Conservation (phyloP, 495 filamentous ascomycete genomes). For the Penicillium waksmanii region DNA sequence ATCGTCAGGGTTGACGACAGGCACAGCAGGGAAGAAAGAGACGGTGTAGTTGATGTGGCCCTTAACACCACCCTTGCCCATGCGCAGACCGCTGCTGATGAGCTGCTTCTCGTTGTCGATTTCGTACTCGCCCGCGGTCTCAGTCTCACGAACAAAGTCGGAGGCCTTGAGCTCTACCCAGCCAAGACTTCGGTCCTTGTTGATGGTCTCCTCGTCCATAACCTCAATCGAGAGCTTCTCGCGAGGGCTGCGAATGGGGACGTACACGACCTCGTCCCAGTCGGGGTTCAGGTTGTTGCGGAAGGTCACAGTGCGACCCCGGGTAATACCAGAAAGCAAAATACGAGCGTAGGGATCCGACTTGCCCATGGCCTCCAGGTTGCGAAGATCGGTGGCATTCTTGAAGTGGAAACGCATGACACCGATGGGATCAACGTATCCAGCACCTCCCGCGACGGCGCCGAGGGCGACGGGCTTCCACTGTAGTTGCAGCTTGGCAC, state of each 20-base stretch:
- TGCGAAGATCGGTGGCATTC: conserved; percentile 78
- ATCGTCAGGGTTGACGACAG: conserved; percentile 91
- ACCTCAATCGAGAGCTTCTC: conserved; percentile 89
- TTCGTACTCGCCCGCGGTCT: conserved; percentile 73
- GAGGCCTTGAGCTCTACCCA: conserved; percentile 71
- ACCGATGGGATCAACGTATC: conserved; percentile 90
- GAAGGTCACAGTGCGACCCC: conserved; percentile 90
- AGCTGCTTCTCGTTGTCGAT: conserved; percentile 77
- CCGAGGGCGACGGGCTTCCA: conserved; percentile 94
- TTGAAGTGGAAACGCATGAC: conserved; percentile 94
- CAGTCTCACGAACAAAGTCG: conserved; percentile 78
- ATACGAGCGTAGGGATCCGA: conserved; percentile 94
- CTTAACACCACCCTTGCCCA: conserved; percentile 70
- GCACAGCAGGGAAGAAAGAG: conserved; percentile 87
- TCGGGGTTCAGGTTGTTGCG: conserved; percentile 94
- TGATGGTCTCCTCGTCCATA: conserved; percentile 92
- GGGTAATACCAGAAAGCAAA: conserved; percentile 85
- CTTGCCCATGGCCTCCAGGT: conserved; percentile 93
- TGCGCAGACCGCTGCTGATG: conserved; percentile 60
- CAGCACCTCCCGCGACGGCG: conserved; percentile 75
- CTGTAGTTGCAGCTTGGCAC: conserved; percentile 83
- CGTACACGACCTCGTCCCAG: conserved; percentile 94
- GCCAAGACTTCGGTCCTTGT: conserved; percentile 85
- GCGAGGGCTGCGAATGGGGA: conserved; percentile 84
- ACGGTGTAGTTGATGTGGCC: conserved; percentile 82